Percentiles rank a stretch among this genome's conserved stretches.
These are phyloP conservation scores for Cylindrotheca fusiformis DNA, from an alignment of 108 stramenopile species.

Conservation along the genomic window DNA sequence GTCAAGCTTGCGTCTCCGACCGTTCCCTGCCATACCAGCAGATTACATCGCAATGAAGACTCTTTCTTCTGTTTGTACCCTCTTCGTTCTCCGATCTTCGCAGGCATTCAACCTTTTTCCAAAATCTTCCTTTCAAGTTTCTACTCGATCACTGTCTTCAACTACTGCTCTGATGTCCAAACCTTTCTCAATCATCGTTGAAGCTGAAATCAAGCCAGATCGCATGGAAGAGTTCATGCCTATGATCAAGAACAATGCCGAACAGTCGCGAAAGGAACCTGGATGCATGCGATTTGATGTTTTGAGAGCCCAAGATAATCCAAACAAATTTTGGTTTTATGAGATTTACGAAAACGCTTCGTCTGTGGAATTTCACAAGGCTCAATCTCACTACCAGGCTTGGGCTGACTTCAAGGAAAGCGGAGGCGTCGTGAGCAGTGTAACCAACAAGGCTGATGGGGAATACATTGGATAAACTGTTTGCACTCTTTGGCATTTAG, in stretches of 20 bases:
- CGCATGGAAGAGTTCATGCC: constrained; percentile 81
- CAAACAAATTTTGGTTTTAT: constrained; percentile 83
- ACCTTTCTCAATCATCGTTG: constrained; percentile 74
- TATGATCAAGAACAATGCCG: constrained; percentile 81
- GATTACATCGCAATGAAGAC: not conserved
- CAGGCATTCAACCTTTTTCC: constrained; percentile 5
- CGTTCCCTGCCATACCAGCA: no score
- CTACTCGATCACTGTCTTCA: constrained; percentile 9
- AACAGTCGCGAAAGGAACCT: constrained; percentile 66
- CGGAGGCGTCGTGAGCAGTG: constrained; percentile 68
- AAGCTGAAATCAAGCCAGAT: constrained; percentile 73
- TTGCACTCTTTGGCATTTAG: no score
- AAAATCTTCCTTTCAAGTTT: not conserved
- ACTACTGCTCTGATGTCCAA: constrained; percentile 24
- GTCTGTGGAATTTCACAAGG: constrained; percentile 79
- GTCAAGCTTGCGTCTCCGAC: no score
- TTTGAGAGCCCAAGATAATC: constrained; percentile 58
- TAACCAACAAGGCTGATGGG: constrained; percentile 68
- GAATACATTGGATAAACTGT: constrained; percentile 54
- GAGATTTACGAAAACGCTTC: constrained; percentile 74
- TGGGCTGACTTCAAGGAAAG: constrained; percentile 85
- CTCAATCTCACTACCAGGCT: constrained; percentile 71
- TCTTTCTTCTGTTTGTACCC: constrained; percentile 1
- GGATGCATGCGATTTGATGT: constrained; percentile 88
- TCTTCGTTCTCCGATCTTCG: constrained; percentile 9